Evolutionary conservation across 768 basidiomycete species (phyloP).

Genomic region (Gloeostereum incarnatum): DNA sequence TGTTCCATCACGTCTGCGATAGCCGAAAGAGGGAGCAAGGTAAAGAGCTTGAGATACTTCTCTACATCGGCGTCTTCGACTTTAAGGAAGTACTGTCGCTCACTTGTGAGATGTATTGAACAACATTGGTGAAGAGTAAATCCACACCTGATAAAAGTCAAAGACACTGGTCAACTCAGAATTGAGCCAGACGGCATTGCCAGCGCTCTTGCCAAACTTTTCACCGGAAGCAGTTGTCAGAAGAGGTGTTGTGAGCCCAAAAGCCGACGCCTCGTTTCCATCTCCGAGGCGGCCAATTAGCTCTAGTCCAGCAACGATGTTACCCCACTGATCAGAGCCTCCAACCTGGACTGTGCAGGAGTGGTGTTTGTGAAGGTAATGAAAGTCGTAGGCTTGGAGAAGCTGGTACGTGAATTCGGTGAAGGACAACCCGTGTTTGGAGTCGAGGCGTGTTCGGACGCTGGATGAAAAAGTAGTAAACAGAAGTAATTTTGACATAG

Average conservation of each 20-base stretch:
- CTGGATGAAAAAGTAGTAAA: slow-evolving; percentile 26
- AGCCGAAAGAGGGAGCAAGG: slow-evolving; percentile 52
- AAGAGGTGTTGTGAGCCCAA: slow-evolving; percentile 89
- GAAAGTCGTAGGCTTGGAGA: slow-evolving; percentile 94
- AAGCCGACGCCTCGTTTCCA: slow-evolving; percentile 32
- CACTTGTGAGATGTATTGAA: not conserved
- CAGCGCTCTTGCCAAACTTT: slow-evolving; percentile 97
- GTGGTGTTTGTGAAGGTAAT: slow-evolving; percentile 53
- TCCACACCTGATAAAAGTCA: slow-evolving; percentile 86
- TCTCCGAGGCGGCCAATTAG: slow-evolving; percentile 59
- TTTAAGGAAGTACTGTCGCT: slow-evolving; percentile 85
- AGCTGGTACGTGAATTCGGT: slow-evolving; percentile 98
- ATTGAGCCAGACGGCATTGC: slow-evolving; percentile 93
- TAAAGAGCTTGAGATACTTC: slow-evolving; percentile 75
- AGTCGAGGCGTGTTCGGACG: slow-evolving; percentile 70
- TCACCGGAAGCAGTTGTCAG: slow-evolving; percentile 83
- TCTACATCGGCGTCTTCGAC: slow-evolving; percentile 74
- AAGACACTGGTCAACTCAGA: slow-evolving; percentile 69
- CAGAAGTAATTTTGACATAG: not conserved
- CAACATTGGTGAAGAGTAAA: not conserved
- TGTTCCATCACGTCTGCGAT: slow-evolving; percentile 46
- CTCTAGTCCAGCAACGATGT: slow-evolving; percentile 90
- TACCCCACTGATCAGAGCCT: slow-evolving; percentile 98
- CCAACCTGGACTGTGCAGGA: slow-evolving; percentile 85
- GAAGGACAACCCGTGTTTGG: slow-evolving; percentile 90